These are phyloP conservation scores for Lachancea kluyveri DNA, from an alignment of 805 yeast species.

Conservation along the genomic window DNA sequence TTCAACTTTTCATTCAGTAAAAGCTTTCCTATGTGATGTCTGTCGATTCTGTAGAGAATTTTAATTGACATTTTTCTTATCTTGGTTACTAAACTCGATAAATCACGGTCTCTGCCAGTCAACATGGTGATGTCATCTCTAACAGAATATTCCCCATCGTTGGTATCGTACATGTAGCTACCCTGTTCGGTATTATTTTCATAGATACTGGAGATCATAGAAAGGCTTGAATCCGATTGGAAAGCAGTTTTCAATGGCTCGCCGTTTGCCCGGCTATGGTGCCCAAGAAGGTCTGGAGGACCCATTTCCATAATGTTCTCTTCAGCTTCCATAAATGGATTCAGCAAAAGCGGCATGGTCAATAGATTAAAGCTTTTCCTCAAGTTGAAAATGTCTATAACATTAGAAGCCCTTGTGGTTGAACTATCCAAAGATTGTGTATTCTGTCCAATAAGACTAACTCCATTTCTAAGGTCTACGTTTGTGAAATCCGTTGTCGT, in stretches of 20 bases:
- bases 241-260: neutral
- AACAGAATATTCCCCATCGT: slow-evolving; percentile 1
- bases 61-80: slow-evolving; percentile 12
- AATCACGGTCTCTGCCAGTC: slow-evolving; percentile 1
- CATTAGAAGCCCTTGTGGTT: neutral
- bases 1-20: slow-evolving; percentile 12
- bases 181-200: slow-evolving; percentile 5
- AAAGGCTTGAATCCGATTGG: slow-evolving; percentile 3
- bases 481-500: slow-evolving; percentile 19
- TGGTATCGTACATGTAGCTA: neutral
- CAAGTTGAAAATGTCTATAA: slow-evolving; percentile 11
- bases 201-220: slow-evolving; percentile 8
- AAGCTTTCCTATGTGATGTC: slow-evolving; percentile 19
- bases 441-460: slow-evolving; percentile 5
- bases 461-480: slow-evolving; percentile 12
- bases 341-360: slow-evolving; percentile 12
- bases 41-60: slow-evolving; percentile 14
- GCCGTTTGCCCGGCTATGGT: neutral
- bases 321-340: slow-evolving; percentile 6
- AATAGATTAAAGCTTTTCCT: slow-evolving; percentile 13
- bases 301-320: slow-evolving; percentile 1
- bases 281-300: slow-evolving; percentile 2
- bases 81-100: slow-evolving; percentile 3
- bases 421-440: slow-evolving; percentile 3
- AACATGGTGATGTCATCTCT: slow-evolving; percentile 4